Percentiles rank a stretch among this genome's conserved stretches.
Evolutionary conservation across 2,329 filamentous ascomycete species (phyloP).

Genomic region (Fonsecaea erecta): DNA sequence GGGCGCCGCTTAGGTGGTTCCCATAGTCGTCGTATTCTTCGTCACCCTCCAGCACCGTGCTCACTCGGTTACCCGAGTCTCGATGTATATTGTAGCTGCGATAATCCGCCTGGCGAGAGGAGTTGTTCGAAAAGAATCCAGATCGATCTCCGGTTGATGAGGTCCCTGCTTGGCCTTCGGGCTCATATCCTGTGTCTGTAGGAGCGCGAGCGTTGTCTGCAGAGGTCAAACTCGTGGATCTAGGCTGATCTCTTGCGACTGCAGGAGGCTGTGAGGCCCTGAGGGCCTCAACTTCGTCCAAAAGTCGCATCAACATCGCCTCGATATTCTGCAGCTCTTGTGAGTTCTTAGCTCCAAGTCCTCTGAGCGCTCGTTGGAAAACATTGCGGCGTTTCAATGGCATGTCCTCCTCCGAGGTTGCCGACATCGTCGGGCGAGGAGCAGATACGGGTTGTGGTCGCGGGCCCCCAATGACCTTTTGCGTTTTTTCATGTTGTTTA

Average conservation of each 20-base stretch:
- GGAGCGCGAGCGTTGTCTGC: slow-evolving; percentile 70
- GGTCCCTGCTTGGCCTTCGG: slow-evolving; percentile 77
- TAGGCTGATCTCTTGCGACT: slow-evolving; percentile 35
- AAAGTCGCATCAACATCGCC: slow-evolving; percentile 87
- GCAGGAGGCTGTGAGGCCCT: slow-evolving; percentile 61
- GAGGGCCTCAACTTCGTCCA: slow-evolving; percentile 86
- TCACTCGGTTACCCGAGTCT: slow-evolving; percentile 77
- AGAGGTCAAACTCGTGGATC: slow-evolving; percentile 63
- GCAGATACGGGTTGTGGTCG: slow-evolving; percentile 73
- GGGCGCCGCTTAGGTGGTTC: slow-evolving; percentile 18
- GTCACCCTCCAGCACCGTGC: slow-evolving; percentile 82
- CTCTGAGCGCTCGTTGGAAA: slow-evolving; percentile 92
- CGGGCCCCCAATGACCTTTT: slow-evolving; percentile 82
- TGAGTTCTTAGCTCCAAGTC: slow-evolving; percentile 82
- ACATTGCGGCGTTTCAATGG: slow-evolving; percentile 85
- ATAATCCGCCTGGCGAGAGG: slow-evolving; percentile 42
- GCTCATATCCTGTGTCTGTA: slow-evolving; percentile 80
- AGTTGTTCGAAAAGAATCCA: slow-evolving; percentile 68
- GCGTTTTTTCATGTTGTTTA: slow-evolving; percentile 83
- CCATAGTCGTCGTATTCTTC: slow-evolving; percentile 60
- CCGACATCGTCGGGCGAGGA: slow-evolving; percentile 59
- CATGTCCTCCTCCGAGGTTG: slow-evolving; percentile 60
- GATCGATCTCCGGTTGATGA: slow-evolving; percentile 73
- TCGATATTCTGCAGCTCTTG: slow-evolving; percentile 88
- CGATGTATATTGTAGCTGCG: slow-evolving; percentile 57